Evolutionary conservation across 805 yeast species (phyloP), one percentile per base, ranked within the genome.

Genomic region (Suhomyces pyralidae): DNA sequence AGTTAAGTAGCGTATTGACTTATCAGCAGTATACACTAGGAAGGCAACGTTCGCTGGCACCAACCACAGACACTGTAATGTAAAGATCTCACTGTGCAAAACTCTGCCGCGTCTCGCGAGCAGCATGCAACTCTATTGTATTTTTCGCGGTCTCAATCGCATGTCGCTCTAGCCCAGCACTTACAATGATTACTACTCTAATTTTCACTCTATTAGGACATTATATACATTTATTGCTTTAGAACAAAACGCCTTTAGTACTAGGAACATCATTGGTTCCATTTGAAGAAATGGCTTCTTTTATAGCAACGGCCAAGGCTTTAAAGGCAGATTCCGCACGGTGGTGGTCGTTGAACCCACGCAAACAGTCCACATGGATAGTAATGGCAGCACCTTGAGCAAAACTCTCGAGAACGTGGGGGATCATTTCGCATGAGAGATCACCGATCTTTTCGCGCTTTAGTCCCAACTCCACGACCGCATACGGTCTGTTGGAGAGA

Each of bases 291-390:
- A 81, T 84, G 22, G 98, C 93, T 66, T 91, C 96, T 60, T 83
- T 86, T 48, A 94, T 78, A 3, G 99, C 99, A 19, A 94, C 78
- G 0, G 99, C 99, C 58, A 93, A 75, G 0, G 98, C 97, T 73
- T 94, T 94, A 75, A 94, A 94, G 0, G 99, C 98, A 67, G 90
- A 82, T 71, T 94, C 99, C 42, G 97, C 89, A 57, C 97, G 78
- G 73, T 94, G 99, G 70, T 94, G 99, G 70, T 94, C 99, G 69
- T 94, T 94, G 68, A 82, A 82, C 0, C 99, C 99, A 59, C 97
- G 79, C 53, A 94, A 66, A 68, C 97, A 90, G 71, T 94, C 99
- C 34, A 94, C 97, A 65, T 94, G 99, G 64, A 94, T 65, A 1
- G 99, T 94, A 51, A 94, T 80, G 55, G 87, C 86, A 1, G 97